These are phyloP conservation scores for Euphrasia confusa DNA, from an alignment of 257 asterid genomes.

Conservation along the genomic window DNA sequence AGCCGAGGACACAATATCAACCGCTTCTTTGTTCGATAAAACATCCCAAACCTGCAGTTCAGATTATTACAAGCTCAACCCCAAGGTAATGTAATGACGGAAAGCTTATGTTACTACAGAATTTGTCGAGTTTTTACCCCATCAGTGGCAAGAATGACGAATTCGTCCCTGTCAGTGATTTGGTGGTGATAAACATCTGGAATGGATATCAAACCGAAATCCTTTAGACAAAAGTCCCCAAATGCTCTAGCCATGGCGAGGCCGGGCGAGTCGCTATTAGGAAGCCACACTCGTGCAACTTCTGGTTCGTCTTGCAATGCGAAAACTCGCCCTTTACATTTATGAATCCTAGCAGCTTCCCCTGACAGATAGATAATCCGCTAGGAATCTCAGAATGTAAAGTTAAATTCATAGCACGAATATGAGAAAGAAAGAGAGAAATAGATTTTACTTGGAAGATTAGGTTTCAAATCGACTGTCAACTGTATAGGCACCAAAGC, in stretches of 20 bases:
- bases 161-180: slow-evolving; percentile 61
- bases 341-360: slow-evolving; percentile 94
- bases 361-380: slow-evolving; percentile 36
- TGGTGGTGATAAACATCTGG: slow-evolving; percentile 94
- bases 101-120: too few relatives aligned
- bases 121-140: slow-evolving; percentile 49
- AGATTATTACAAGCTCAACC: background rate
- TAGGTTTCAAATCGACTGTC: slow-evolving; percentile 97
- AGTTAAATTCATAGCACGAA: too few relatives aligned
- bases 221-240: slow-evolving; percentile 97
- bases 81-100: too few relatives aligned
- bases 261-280: slow-evolving; percentile 95
- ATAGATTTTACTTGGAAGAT: slow-evolving; percentile 74
- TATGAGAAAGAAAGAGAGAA: too few relatives aligned
- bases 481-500: slow-evolving; percentile 73
- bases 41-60: slow-evolving; percentile 92
- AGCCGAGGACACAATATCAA: slow-evolving; percentile 86
- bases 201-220: slow-evolving; percentile 88
- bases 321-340: slow-evolving; percentile 90
- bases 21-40: slow-evolving; percentile 89
- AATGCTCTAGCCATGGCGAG: slow-evolving; percentile 99
- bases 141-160: slow-evolving; percentile 90
- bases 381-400: too few relatives aligned
- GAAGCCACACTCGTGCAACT: slow-evolving; percentile 99
- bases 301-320: slow-evolving; percentile 99